phyloP scores from a whole-genome alignment of 495 filamentous ascomycete genomes.

The Aspergillus asperescens region DNA sequence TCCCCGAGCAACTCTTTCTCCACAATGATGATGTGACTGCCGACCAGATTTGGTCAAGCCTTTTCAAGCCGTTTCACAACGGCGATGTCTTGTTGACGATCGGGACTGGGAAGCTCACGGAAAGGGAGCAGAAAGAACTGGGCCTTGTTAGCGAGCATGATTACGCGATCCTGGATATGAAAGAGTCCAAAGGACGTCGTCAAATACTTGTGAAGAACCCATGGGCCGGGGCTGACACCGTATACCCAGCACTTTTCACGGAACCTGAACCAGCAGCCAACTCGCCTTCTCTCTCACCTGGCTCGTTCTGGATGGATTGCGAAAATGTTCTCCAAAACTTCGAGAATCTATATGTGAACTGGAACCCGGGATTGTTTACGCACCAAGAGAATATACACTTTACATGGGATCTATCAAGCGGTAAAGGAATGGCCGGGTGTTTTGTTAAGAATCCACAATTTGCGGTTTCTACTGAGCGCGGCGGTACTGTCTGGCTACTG shows the following conservation, averaged over 20 bases:
- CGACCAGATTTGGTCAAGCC: constrained; percentile 69
- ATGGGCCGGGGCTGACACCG: constrained; percentile 69
- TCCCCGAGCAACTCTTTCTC: constrained; percentile 90
- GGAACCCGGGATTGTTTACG: constrained; percentile 83
- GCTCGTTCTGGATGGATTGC: constrained; percentile 87
- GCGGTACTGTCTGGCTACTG: constrained; percentile 73
- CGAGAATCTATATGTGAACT: constrained; percentile 93
- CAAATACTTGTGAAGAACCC: constrained; percentile 89
- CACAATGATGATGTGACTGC: constrained; percentile 75
- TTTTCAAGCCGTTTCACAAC: constrained; percentile 65
- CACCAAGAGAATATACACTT: constrained; percentile 86
- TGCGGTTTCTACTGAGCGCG: constrained; percentile 51
- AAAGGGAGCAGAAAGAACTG: constrained; percentile 67
- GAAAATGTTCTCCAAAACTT: constrained; percentile 84
- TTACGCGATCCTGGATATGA: constrained; percentile 84
- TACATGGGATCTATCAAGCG: constrained; percentile 68
- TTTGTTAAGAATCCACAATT: constrained; percentile 84
- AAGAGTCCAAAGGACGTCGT: constrained; percentile 55
- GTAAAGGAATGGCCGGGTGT: constrained; percentile 50
- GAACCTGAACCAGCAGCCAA: constrained; percentile 9
- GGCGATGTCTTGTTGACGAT: constrained; percentile 85
- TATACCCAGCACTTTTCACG: constrained; percentile 11
- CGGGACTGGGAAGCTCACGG: constrained; percentile 75
- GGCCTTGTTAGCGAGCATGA: constrained; percentile 87
- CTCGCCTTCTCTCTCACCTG: constrained; percentile 43